Conservation (phyloP, 2,329 filamentous ascomycete genomes). For the Atkinsonella texensis region DNA sequence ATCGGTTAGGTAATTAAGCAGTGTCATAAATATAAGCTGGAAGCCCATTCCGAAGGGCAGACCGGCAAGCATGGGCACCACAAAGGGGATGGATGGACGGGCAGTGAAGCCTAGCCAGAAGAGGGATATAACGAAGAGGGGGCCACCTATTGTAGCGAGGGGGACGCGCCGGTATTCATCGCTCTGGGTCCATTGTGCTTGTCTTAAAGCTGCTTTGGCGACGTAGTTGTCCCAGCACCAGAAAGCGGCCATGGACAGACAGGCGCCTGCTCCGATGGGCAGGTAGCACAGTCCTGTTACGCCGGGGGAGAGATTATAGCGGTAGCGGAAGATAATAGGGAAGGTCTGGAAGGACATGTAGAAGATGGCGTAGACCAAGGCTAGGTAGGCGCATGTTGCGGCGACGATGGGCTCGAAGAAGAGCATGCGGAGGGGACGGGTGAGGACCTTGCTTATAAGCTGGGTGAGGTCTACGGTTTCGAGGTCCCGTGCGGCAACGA, state of each 20-base stretch:
- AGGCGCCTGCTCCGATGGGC: constrained; percentile 52
- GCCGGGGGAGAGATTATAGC: constrained; percentile 53
- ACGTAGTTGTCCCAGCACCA: constrained; percentile 53
- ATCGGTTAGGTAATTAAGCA: constrained; percentile 53
- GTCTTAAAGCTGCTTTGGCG: constrained; percentile 32
- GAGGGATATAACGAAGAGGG: constrained; percentile 43
- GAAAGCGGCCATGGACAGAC: constrained; percentile 48
- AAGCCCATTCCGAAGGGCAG: constrained; percentile 51
- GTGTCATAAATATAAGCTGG: constrained; percentile 49
- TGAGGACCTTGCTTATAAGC: constrained; percentile 57
- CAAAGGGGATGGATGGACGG: constrained; percentile 33
- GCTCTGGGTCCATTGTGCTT: constrained; percentile 44
- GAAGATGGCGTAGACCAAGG: constrained; percentile 54
- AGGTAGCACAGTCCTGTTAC: constrained; percentile 57
- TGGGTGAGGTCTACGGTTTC: constrained; percentile 45
- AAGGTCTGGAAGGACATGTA: constrained; percentile 70
- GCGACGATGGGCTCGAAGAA: constrained; percentile 61
- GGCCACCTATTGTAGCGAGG: constrained; percentile 57
- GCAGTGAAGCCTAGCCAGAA: constrained; percentile 54
- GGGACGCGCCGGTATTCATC: constrained; percentile 62
- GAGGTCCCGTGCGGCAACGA: constrained; percentile 51
- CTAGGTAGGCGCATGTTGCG: constrained; percentile 57
- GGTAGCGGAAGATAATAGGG: constrained; percentile 51
- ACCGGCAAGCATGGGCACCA: constrained; percentile 46
- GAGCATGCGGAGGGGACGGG: constrained; percentile 61